Evolutionary conservation across 192 early-diverging fungal species (phyloP), one percentile per base, ranked within the genome.

Genomic region (Thamnidium elegans): DNA sequence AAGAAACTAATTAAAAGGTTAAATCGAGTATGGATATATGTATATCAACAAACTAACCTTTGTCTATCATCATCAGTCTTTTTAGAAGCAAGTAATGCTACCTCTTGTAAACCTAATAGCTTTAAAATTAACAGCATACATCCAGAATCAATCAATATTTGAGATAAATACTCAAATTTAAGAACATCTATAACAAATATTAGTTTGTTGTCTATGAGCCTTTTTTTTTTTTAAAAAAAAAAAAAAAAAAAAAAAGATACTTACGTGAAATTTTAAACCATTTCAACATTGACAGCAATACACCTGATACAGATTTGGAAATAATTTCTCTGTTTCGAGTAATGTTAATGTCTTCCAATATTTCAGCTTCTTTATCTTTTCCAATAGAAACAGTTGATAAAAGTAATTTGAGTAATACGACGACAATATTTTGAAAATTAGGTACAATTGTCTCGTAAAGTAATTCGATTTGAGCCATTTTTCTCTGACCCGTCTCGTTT

Each of bases 91-190:
- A 78, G 72, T 8, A 69, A 70, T 4, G 74, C 69, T 21, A 83
- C 77, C 62, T 82, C 80, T 51, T 89, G 89, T 20, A 92, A 81
- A 50, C 91, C 91, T 59, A 93, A 80, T 71, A 94, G 86, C 65
- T 92, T 94, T 9, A 94, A 73, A 32, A 94, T 83, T 6, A 94
- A 66, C 32, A 94, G 82, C n/a, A 90, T 74, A 45, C 90, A 89
- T 50, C 90, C 91, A 19, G 90, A 92, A 68, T 94, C 92, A 19
- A 93, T 81, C 23, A 94, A 78, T 1, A 91, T 76, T 60, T 90
- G 89, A 4, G 83, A 86, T 10, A 93, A 69, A 70, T 93, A 86
- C 71, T 94, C 90, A 71, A 86, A 90, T 55, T 87, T 87, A 36
- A 93, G 63, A 10, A 77, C 77, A 71, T 91, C 87, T 90, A 48